Evolutionary conservation across 192 early-diverging fungal species (phyloP), one percentile per base, ranked within the genome.

Genomic region (Funneliformis geosporum): DNA sequence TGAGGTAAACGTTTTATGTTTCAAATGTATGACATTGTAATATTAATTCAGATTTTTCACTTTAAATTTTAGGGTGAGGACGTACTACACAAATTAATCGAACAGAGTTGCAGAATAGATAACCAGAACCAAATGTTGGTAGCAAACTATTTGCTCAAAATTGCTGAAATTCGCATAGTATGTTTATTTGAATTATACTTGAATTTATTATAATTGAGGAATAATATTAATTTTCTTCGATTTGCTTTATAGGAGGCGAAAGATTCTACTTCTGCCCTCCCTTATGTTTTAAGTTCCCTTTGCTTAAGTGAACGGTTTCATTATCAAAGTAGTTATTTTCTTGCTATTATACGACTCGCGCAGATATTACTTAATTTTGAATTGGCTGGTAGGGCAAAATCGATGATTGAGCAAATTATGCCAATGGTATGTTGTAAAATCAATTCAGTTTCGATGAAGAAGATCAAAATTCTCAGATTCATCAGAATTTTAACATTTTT

Each of bases 271-370:
- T 60, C 77, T 12, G 77, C 77, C 9, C 67, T 79, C 60, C 77
- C 77, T 4, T 79, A 47, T 42, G 77, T 79, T 47, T 33, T 79
- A 55, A 70, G 47, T 40, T 70, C 77, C 0, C 40, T 79, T 6
- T 79, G 77, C 21, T 28, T 79, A 38, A 79, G 77, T 60, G 77
- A 79, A 60, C 25, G 67, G 55, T 79, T 79, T 70, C 61, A 70
- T 79, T 70, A 79, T 70, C 77, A 70, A 60, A 79, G 67, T 60
- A 70, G 77, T 16, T 79, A 70, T 70, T 70, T 79, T n/a, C 12
- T 79, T 27, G 77, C 77, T 2, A 79, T 46, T 9, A 70, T 79
- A 55, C 47, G 77, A 7, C 50, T 79, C 14, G 66, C 77, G 1
- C 66, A 79, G 33, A 79, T 79, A 25, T 28, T 79, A 12, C 21